Evolutionary conservation across 1,139 yeast species (phyloP).

Genomic region (Sugiyamaella grinbergsii): DNA sequence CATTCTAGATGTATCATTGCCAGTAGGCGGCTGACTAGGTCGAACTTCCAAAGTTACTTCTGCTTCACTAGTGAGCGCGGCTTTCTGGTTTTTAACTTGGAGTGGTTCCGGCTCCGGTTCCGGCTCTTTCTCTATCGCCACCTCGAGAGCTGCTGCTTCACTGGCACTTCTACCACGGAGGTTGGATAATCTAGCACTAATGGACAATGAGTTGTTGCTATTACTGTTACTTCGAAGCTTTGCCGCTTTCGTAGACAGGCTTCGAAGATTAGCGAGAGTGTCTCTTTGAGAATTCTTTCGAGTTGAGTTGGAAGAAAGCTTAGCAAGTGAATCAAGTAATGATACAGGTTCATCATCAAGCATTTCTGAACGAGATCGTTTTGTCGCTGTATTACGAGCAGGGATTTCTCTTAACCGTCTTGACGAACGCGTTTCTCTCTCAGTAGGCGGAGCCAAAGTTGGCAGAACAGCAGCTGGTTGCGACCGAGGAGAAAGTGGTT

Average conservation of each 20-base stretch:
- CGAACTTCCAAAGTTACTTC: no score
- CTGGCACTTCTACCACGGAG: slow-evolving; percentile 17
- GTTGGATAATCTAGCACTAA: slow-evolving; percentile 22
- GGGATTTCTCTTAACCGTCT: slow-evolving; percentile 10
- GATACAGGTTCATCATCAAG: slow-evolving; percentile 15
- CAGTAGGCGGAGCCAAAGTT: slow-evolving; percentile 1
- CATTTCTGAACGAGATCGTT: slow-evolving; percentile 13
- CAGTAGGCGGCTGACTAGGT: background rate
- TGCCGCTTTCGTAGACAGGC: background rate
- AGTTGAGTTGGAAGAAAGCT: slow-evolving; percentile 4
- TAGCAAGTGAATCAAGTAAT: slow-evolving; percentile 2
- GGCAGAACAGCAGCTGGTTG: slow-evolving; percentile 8
- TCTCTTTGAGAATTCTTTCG: background rate
- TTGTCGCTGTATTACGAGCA: background rate
- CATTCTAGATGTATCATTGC: background rate
- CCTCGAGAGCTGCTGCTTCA: background rate
- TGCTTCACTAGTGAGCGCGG: slow-evolving; percentile 8
- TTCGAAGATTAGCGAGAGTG: slow-evolving; percentile 12
- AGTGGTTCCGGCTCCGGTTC: slow-evolving; percentile 19
- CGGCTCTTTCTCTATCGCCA: background rate
- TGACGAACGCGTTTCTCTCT: slow-evolving; percentile 12
- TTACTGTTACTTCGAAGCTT: background rate
- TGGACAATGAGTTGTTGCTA: slow-evolving; percentile 3
- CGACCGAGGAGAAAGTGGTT: slow-evolving; percentile 17
- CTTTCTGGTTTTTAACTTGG: no score